Evolutionary conservation across 257 asterid species (phyloP), one percentile per base, ranked within the genome.

Genomic region (Nicotiana obtusifolia): DNA sequence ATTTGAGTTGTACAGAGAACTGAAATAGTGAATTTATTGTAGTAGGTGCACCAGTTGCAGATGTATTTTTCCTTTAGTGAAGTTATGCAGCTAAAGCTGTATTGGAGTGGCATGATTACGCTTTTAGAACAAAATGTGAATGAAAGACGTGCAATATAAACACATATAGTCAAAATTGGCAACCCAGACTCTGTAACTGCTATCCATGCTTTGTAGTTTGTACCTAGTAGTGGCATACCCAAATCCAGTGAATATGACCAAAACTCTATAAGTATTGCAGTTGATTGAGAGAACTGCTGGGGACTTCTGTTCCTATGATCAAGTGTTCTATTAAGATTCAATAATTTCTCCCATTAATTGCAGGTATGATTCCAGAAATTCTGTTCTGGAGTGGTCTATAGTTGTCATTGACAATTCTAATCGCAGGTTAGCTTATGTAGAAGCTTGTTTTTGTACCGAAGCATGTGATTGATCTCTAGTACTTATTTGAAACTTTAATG

Each of bases 281-380:
- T 67, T 31, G 7, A 67, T 4, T 67, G 53, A 3, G 76, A 10
- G n/a, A 54, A 54, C 7, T 54, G 60, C 60, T 67, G 49, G 26
- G 26, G 6, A 35, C 53, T 33, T 33, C 15, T 19, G 76, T 67
- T 31, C 76, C 76, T 19, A 33, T 67, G 35, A 33, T 67, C 49
- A 33, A 33, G 35, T 33, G 53, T 19, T 67, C 28, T 1, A 8
- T 37, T n/a, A 11, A 22, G 10, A 33, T 67, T 19, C 4, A 67
- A 67, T 33, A 67, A 17, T 19, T 19, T 67, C 16, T 31, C 53
- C 28, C 53, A n/a, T 67, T 10, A 6, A 77, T 56, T 89, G 85
- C 90, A 93, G 98, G 87, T 95, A 87, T 75, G 93, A 95, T 84
- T 82, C 98, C 71, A 89, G 95, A 84, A 93, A 89, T 80, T 93